Conservation (phyloP, 1,284 basidiomycete genomes). For the Pholiota adiposa region DNA sequence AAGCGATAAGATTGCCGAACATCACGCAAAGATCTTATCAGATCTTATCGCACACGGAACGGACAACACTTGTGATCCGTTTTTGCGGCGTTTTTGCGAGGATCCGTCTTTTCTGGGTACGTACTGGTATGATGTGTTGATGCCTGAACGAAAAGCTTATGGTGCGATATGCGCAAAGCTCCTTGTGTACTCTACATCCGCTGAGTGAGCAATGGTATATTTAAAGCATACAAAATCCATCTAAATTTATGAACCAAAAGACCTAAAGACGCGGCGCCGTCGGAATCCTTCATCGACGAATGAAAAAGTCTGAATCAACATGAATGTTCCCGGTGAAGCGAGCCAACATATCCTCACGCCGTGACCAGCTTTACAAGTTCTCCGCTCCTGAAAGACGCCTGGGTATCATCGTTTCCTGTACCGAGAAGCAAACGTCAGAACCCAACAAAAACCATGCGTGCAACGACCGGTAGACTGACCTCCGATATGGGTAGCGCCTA, state of each 20-base stretch:
- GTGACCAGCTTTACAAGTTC: constrained; percentile 37
- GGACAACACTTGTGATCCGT: neutral
- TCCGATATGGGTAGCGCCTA: constrained; percentile 63
- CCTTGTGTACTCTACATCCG: no score
- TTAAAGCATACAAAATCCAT: neutral
- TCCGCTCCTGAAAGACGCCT: constrained; percentile 37
- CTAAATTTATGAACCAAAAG: neutral
- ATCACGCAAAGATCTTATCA: neutral
- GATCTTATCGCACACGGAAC: neutral
- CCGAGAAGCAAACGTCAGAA: neutral
- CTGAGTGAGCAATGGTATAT: neutral
- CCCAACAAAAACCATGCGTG: neutral
- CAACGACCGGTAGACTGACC: constrained; percentile 35
- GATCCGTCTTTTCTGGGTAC: neutral
- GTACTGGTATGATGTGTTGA: neutral
- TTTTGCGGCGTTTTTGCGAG: neutral
- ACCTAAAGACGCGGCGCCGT: neutral
- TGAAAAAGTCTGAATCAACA: constrained; percentile 7
- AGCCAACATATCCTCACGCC: constrained; percentile 23
- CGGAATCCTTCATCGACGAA: neutral
- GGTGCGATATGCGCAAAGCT: no score
- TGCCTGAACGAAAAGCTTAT: neutral
- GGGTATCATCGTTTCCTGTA: constrained; percentile 48
- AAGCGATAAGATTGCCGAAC: constrained; percentile 3
- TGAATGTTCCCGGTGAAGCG: neutral